A percentile compares a stretch with the other conserved stretches of the same genome.
Evolutionary conservation across 805 yeast species (phyloP).

Genomic region (Yarrowia divulgata): DNA sequence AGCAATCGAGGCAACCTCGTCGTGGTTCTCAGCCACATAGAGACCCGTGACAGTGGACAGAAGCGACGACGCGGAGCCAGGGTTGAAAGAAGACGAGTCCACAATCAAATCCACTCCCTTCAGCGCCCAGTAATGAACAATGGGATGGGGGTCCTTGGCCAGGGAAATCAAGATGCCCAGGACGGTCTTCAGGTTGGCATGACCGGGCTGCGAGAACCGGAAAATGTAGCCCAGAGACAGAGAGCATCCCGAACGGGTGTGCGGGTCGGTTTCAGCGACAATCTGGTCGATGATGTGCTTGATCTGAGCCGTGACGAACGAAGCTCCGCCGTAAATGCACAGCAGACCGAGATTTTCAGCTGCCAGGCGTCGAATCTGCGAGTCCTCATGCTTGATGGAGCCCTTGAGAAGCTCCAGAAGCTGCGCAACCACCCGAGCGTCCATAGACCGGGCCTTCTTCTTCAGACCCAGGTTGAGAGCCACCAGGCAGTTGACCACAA

Average conservation of each 20-base stretch:
- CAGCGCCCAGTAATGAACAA: conserved; percentile 77
- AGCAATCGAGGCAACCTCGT: conserved; percentile 54
- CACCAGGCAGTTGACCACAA: conserved; percentile 66
- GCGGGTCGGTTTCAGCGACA: conserved; percentile 69
- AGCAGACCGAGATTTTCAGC: conserved; percentile 67
- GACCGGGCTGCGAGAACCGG: conserved; percentile 50
- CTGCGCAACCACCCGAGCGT: conserved; percentile 54
- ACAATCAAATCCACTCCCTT: conserved; percentile 64
- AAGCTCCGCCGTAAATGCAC: conserved; percentile 47
- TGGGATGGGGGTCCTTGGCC: conserved; percentile 81
- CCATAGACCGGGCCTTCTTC: conserved; percentile 29
- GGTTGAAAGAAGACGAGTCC: conserved; percentile 61
- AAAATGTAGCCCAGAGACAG: conserved; percentile 58
- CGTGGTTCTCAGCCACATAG: conserved; percentile 58
- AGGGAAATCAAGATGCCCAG: conserved; percentile 66
- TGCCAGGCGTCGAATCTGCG: conserved; percentile 56
- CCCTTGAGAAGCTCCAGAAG: conserved; percentile 60
- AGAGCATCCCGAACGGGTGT: conserved; percentile 65
- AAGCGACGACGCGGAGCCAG: conserved; percentile 56
- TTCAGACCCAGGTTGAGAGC: conserved; percentile 64
- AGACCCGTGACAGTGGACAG: conserved; percentile 54
- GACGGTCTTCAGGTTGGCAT: conserved; percentile 55
- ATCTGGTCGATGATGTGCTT: conserved; percentile 68
- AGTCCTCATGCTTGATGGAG: conserved; percentile 54
- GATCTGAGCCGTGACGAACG: conserved; percentile 53